Evolutionary conservation across 75 land plant species (phyloP).

Genomic region (Pinus tabuliformis): DNA sequence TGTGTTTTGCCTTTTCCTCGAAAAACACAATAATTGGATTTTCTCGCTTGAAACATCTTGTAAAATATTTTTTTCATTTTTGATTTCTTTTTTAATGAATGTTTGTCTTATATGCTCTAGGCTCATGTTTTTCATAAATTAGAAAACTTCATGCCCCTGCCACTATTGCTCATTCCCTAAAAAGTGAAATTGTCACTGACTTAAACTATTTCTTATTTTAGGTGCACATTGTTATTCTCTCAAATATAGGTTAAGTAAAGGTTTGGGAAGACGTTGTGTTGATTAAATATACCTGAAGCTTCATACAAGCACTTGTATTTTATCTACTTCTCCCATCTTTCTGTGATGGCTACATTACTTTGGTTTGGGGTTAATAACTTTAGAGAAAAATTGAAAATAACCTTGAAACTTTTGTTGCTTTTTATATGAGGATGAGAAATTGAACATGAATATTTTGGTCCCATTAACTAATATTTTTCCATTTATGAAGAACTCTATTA

Average conservation of each 20-base stretch:
- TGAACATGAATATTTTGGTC: too few relatives aligned
- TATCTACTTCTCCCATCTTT: neutral
- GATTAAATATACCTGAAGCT: slow-evolving; percentile 84
- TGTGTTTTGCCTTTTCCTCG: neutral
- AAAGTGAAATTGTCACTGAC: too few relatives aligned
- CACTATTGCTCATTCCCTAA: neutral
- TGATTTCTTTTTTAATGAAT: neutral
- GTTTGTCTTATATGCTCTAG: neutral
- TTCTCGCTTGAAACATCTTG: neutral
- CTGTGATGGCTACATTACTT: too few relatives aligned
- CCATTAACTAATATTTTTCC: too few relatives aligned
- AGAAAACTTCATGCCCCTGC: neutral
- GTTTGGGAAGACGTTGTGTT: too few relatives aligned
- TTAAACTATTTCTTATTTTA: slow-evolving; percentile 25
- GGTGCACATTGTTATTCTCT: slow-evolving; percentile 92
- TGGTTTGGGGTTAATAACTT: too few relatives aligned
- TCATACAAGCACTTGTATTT: slow-evolving; percentile 85
- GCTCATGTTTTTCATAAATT: neutral
- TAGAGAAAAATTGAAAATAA: too few relatives aligned
- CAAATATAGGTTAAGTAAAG: slow-evolving; percentile 83
- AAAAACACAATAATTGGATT: too few relatives aligned
- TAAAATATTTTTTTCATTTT: neutral
- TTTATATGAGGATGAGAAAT: too few relatives aligned
- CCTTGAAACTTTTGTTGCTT: fast-evolving
- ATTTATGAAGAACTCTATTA: too few relatives aligned